Evolutionary conservation across 345 rosid species (phyloP).

Genomic region (Eucalyptus lansdowneana): DNA sequence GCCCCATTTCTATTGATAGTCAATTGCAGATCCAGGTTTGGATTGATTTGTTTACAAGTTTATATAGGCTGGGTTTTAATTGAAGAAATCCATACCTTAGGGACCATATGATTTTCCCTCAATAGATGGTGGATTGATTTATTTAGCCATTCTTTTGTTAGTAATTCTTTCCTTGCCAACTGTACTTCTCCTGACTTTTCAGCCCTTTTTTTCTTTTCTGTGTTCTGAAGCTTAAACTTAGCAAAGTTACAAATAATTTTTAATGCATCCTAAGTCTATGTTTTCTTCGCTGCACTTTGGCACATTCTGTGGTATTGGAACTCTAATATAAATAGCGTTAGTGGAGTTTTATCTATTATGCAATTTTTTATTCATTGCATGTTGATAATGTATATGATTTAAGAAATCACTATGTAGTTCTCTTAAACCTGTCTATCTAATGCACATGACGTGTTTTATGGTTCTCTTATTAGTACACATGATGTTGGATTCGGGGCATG

Average conservation of each 20-base stretch:
- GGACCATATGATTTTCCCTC: neutral
- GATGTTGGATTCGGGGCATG: neutral
- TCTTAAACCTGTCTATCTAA: neutral
- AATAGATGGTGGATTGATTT: neutral
- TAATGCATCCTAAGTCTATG: neutral
- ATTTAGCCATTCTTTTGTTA: neutral
- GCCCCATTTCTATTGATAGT: neutral
- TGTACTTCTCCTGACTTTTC: neutral
- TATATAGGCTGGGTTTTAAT: neutral
- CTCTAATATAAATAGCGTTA: neutral
- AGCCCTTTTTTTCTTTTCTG: neutral
- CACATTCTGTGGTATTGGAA: neutral
- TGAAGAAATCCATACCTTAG: neutral
- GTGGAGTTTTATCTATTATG: neutral
- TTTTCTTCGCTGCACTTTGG: neutral
- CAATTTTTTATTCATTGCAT: neutral
- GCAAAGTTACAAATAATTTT: neutral
- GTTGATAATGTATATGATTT: neutral
- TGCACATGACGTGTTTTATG: neutral
- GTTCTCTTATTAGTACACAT: neutral
- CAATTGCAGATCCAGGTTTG: neutral
- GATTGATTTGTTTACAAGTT: neutral
- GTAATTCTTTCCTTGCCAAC: neutral
- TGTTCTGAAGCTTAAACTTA: neutral
- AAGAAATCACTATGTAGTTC: neutral